These are phyloP conservation scores for Hibiscus syriacus DNA, from an alignment of 345 rosid genomes.

Conservation along the genomic window DNA sequence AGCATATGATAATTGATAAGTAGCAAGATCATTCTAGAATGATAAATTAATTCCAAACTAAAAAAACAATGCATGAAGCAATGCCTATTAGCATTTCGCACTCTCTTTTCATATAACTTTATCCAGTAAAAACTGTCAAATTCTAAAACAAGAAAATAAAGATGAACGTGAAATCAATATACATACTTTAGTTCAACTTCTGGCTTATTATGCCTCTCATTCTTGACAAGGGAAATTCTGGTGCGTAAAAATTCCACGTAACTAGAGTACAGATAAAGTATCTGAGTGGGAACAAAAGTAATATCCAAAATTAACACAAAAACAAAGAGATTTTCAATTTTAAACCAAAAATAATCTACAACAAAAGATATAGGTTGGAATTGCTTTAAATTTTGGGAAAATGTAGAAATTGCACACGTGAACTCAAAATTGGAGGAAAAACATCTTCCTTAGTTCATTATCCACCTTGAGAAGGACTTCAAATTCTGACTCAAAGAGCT, in stretches of 20 bases:
- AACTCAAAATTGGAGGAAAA: background rate
- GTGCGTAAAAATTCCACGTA: no score
- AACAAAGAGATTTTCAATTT: background rate
- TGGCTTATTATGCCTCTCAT: constrained; percentile 97
- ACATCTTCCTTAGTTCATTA: background rate
- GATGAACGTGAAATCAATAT: constrained; percentile 12
- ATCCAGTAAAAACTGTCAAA: background rate
- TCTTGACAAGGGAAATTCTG: constrained; percentile 99
- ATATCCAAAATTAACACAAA: background rate
- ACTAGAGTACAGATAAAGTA: background rate
- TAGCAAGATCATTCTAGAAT: background rate
- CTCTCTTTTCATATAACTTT: background rate
- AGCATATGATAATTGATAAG: background rate
- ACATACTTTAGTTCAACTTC: constrained; percentile 97
- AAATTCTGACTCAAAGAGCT: no score
- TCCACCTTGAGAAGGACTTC: background rate
- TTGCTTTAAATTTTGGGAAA: background rate
- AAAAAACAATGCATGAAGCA: background rate
- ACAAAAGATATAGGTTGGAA: background rate
- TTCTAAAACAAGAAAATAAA: background rate
- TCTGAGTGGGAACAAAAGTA: background rate
- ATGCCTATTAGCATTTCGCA: background rate
- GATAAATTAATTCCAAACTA: background rate
- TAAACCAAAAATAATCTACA: background rate
- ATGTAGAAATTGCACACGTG: background rate